A percentile compares a stretch with the other conserved stretches of the same genome.
These are phyloP conservation scores for Chamaecrista fasciculata DNA, from an alignment of 306 rosid genomes.

Conservation along the genomic window DNA sequence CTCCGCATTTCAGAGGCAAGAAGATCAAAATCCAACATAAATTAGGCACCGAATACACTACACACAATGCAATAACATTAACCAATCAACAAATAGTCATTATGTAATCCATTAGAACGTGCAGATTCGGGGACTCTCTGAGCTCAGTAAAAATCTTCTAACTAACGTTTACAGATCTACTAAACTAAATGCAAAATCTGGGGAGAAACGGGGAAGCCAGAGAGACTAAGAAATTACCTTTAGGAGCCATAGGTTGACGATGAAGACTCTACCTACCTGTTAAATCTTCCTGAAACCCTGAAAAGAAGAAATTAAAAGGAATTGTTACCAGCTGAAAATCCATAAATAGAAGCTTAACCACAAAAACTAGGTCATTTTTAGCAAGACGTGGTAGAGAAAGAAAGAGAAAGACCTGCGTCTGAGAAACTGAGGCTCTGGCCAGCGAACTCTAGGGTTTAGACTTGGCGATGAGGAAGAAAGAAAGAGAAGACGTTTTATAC, in stretches of 20 bases:
- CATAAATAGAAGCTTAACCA: neutral
- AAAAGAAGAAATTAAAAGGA: neutral
- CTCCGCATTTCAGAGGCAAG: neutral
- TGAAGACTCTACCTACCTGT: slow-evolving; percentile 23
- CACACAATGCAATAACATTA: neutral
- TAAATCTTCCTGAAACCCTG: slow-evolving; percentile 25
- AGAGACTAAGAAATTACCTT: slow-evolving; percentile 36
- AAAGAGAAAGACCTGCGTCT: slow-evolving; percentile 24
- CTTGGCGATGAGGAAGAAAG: too few relatives aligned
- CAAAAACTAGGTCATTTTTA: neutral
- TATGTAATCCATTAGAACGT: neutral
- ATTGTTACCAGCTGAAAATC: neutral
- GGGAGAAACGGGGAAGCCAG: neutral
- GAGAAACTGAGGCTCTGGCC: neutral
- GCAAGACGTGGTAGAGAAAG: neutral
- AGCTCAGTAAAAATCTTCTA: neutral
- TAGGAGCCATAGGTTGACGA: slow-evolving; percentile 56
- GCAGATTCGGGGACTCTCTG: neutral
- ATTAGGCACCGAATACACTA: neutral
- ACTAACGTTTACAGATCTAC: neutral
- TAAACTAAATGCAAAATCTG: neutral
- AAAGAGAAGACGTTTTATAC: neutral
- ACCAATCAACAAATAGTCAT: neutral
- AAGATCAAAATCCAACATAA: neutral
- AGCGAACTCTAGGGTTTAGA: slow-evolving; percentile 37